phyloP scores from a whole-genome alignment of 441 rosid genomes.

The Brassica hybrid region DNA sequence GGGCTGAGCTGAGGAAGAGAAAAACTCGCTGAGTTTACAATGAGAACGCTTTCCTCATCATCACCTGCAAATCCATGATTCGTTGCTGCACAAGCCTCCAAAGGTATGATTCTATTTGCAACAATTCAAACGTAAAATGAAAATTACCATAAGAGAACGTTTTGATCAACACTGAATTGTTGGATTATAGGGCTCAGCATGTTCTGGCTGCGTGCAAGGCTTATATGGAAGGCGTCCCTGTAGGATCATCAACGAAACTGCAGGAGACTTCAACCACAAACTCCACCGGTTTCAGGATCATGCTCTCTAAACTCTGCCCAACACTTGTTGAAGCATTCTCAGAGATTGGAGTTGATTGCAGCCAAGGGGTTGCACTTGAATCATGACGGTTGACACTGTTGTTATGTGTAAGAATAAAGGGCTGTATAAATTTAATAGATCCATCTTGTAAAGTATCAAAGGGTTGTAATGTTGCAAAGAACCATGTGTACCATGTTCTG shows the following conservation, averaged over 20 bases:
- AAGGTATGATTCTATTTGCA: constrained; percentile 57
- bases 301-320: constrained; percentile 81
- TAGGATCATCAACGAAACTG: constrained; percentile 50
- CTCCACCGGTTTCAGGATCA: constrained; percentile 92
- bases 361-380: constrained; percentile 44
- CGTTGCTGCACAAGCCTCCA: constrained; percentile 69
- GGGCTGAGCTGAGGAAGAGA: constrained; percentile 89
- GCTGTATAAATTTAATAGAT: constrained; percentile 31
- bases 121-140: constrained; percentile 17
- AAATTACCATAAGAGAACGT: constrained; percentile 8
- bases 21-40: constrained; percentile 82
- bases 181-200: constrained; percentile 35
- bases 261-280: constrained; percentile 51
- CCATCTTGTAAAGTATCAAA: constrained; percentile 27
- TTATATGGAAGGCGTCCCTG: constrained; percentile 71
- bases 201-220: constrained; percentile 74
- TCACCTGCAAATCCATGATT: constrained; percentile 85
- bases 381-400: constrained; percentile 27
- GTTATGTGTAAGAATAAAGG: constrained; percentile 32
- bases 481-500: constrained; percentile 32
- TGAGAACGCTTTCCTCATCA: constrained; percentile 79
- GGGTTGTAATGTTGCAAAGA: constrained; percentile 16
- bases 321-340: constrained; percentile 80
- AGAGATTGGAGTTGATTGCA: constrained; percentile 67
- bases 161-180: constrained; percentile 21